Conservation (phyloP, 192 early-diverging fungal species). For the Coemansia biformis region DNA sequence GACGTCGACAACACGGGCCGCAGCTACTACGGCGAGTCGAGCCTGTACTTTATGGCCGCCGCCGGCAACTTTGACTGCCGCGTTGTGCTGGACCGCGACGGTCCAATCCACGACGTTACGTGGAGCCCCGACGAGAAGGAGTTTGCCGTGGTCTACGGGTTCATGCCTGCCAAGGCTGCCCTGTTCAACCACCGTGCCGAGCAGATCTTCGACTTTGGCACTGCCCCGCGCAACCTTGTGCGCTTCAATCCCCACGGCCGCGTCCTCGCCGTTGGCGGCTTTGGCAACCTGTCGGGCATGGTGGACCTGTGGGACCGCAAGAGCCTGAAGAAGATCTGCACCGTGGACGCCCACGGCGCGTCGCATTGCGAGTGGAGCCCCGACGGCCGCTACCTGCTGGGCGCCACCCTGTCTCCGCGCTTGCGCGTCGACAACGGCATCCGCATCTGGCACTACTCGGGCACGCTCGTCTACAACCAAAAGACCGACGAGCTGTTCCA, state of each 20-base stretch:
- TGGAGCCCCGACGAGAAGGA: conserved; percentile 97
- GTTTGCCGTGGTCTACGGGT: conserved; percentile 93
- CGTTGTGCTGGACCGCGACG: conserved; percentile 76
- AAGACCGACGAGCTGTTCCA: conserved; percentile 86
- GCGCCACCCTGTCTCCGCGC: conserved; percentile 86
- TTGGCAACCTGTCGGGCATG: conserved; percentile 92
- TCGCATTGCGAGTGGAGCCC: conserved; percentile 87
- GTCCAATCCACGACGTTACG: conserved; percentile 91
- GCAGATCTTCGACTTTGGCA: conserved; percentile 77
- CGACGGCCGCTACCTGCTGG: conserved; percentile 88
- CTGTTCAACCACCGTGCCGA: conserved; percentile 89
- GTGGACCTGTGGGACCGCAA: conserved; percentile 93
- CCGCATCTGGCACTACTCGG: conserved; percentile 94
- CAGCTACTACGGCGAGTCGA: conserved; percentile 97
- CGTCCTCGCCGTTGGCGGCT: conserved; percentile 83
- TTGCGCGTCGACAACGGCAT: conserved; percentile 97
- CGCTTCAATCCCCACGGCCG: conserved; percentile 88
- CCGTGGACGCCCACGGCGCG: conserved; percentile 78
- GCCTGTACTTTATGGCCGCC: conserved; percentile 84
- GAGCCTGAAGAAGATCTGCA: conserved; percentile 73
- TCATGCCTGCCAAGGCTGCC: conserved; percentile 88
- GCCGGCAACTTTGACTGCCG: conserved; percentile 90
- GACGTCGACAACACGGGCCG: conserved; percentile 93
- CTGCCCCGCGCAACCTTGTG: conserved; percentile 82
- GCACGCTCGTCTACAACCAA: conserved; percentile 69